These are phyloP conservation scores for Penicillium antarcticum DNA, from an alignment of 495 filamentous ascomycete species.

Conservation along the genomic window DNA sequence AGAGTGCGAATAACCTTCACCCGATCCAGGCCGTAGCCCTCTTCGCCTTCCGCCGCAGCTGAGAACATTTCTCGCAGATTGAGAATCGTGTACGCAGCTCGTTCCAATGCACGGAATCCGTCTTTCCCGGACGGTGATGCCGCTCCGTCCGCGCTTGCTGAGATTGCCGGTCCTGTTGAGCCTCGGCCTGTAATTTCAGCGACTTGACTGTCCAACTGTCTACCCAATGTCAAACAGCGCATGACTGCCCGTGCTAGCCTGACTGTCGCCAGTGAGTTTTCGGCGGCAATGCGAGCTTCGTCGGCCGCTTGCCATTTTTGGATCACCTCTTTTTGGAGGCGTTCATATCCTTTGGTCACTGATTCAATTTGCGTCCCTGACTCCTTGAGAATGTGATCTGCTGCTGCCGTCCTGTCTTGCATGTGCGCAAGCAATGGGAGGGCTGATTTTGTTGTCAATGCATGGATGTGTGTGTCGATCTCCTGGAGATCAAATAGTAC, in stretches of 20 bases:
- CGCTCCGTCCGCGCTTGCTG: constrained; percentile 20
- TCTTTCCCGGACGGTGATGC: constrained; percentile 46
- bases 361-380: constrained; percentile 72
- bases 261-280: constrained; percentile 75
- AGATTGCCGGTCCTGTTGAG: constrained; percentile 8
- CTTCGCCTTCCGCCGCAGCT: constrained; percentile 59
- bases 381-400: constrained; percentile 62
- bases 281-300: constrained; percentile 67
- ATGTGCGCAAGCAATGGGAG: constrained; percentile 81
- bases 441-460: constrained; percentile 79
- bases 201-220: constrained; percentile 84
- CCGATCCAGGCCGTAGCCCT: constrained; percentile 70
- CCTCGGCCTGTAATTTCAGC: constrained; percentile 54
- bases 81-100: constrained; percentile 73
- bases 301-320: constrained; percentile 79
- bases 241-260: constrained; percentile 71
- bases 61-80: constrained; percentile 69
- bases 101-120: constrained; percentile 73
- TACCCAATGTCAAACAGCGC: constrained; percentile 71
- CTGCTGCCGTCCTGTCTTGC: constrained; percentile 64
- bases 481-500: constrained; percentile 97
- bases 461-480: constrained; percentile 92
- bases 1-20: constrained; percentile 68
- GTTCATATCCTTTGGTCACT: constrained; percentile 78
- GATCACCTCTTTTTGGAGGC: constrained; percentile 78